phyloP scores from a whole-genome alignment of 2,329 filamentous ascomycete genomes.

The Colletotrichum coccodes region DNA sequence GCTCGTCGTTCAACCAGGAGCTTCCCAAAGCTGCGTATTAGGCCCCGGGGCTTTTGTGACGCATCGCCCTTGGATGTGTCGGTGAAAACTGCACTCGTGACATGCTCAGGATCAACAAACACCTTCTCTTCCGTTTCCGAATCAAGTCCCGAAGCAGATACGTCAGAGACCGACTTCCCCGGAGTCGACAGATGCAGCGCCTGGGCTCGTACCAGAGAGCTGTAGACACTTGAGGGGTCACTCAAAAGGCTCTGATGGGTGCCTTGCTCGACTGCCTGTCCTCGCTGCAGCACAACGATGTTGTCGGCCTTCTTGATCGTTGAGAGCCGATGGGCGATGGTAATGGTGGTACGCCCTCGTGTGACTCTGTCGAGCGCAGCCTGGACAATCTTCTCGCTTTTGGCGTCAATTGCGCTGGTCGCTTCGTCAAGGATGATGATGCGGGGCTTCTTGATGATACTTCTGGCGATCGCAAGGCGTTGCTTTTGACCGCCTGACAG shows the following conservation, averaged over 20 bases:
- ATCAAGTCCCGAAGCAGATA: background rate
- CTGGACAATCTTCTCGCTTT: slow-evolving; percentile 50
- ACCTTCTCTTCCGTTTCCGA: slow-evolving; percentile 9
- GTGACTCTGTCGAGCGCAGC: slow-evolving; percentile 40
- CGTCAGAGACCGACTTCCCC: background rate
- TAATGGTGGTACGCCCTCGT: slow-evolving; percentile 35
- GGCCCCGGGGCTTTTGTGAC: slow-evolving; percentile 10
- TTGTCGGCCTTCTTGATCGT: slow-evolving; percentile 45
- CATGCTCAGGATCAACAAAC: background rate
- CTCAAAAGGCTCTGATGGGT: slow-evolving; percentile 35
- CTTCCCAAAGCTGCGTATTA: slow-evolving; percentile 29
- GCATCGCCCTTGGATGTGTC: background rate
- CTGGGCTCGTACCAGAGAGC: slow-evolving; percentile 38
- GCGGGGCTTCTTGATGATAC: slow-evolving; percentile 67
- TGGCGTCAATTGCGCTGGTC: slow-evolving; percentile 60
- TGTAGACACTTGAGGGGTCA: slow-evolving; percentile 35
- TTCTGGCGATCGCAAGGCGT: slow-evolving; percentile 70
- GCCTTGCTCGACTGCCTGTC: slow-evolving; percentile 53
- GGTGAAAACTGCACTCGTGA: background rate
- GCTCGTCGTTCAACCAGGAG: slow-evolving; percentile 35
- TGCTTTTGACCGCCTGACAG: slow-evolving; percentile 72
- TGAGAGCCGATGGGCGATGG: slow-evolving; percentile 39
- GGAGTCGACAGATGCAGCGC: slow-evolving; percentile 13
- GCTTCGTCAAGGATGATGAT: slow-evolving; percentile 74
- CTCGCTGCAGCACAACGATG: slow-evolving; percentile 54